Conservation (phyloP, 371 early-diverging fungal genomes). For the Syncephalastrum sp. region DNA sequence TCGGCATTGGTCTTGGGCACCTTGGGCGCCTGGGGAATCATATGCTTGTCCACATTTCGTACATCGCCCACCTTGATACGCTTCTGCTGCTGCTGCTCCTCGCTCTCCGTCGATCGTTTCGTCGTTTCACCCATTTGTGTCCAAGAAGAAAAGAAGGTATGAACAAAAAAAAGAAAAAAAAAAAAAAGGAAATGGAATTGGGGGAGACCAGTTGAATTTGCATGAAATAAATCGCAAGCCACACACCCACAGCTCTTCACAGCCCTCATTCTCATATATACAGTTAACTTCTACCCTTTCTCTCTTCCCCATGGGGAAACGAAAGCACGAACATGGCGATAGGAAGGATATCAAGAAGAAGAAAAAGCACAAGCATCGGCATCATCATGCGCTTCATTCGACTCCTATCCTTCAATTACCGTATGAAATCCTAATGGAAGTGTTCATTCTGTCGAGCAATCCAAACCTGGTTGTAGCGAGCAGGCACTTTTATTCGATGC, state of each 20-base stretch:
- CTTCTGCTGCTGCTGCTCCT: conserved; percentile 24
- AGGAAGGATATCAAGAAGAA: too few species aligned
- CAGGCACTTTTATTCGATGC: conserved; percentile 19
- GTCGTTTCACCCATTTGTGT: conserved; percentile 12
- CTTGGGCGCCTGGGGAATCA: conserved; percentile 78
- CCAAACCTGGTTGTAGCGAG: conserved; percentile 28
- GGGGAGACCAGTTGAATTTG: neutral
- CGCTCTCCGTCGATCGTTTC: conserved; percentile 16
- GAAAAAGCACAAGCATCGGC: too few species aligned
- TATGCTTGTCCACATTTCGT: conserved; percentile 50
- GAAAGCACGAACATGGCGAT: too few species aligned
- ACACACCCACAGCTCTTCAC: neutral
- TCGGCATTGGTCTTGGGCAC: conserved; percentile 75
- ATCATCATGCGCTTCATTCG: neutral
- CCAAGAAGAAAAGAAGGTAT: conserved; percentile 1
- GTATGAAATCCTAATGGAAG: conserved; percentile 35
- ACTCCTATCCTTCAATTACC: conserved; percentile 22
- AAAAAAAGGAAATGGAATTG: conserved; percentile 8
- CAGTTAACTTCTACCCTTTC: too few species aligned
- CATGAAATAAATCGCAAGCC: conserved; percentile 1
- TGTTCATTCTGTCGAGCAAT: conserved; percentile 42
- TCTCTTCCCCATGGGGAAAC: too few species aligned
- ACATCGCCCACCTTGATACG: conserved; percentile 50
- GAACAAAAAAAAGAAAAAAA: conserved; percentile 7
- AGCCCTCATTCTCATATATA: too few species aligned